These are phyloP conservation scores for Alternaria tenuissima DNA, from an alignment of 2,329 filamentous ascomycete species.

Conservation along the genomic window DNA sequence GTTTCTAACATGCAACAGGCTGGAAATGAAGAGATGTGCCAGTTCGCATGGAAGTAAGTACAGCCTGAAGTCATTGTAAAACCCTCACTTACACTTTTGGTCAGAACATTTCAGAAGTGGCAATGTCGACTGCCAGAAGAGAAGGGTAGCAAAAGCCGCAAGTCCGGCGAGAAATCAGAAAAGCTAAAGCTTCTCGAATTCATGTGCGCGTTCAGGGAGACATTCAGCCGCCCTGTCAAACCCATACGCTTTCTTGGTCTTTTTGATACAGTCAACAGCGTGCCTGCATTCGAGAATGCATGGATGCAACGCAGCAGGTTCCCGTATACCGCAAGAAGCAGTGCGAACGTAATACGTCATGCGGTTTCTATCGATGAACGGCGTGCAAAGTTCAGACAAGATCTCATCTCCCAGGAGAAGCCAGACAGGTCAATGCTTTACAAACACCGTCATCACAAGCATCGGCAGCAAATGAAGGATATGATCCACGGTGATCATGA, in stretches of 20 bases:
- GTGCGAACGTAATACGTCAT: constrained; percentile 69
- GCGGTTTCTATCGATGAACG: constrained; percentile 76
- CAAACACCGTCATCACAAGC: constrained; percentile 38
- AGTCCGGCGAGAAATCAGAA: constrained; percentile 56
- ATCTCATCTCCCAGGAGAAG: constrained; percentile 64
- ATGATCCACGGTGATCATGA: constrained; percentile 23
- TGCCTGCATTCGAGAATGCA: constrained; percentile 75
- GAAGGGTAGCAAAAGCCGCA: constrained; percentile 35
- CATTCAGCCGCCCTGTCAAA: constrained; percentile 77
- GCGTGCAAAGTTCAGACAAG: constrained; percentile 75
- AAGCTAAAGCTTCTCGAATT: constrained; percentile 73
- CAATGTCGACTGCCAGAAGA: constrained; percentile 62
- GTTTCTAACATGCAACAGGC: constrained; percentile 52
- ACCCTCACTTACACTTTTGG: not conserved
- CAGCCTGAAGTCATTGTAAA: not conserved
- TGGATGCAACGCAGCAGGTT: constrained; percentile 83
- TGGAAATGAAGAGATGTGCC: constrained; percentile 85
- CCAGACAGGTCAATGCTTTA: constrained; percentile 40
- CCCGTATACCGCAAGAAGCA: constrained; percentile 68
- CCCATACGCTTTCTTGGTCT: constrained; percentile 79
- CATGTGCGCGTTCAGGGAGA: constrained; percentile 82
- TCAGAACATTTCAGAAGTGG: constrained; percentile 73
- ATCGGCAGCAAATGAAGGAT: constrained; percentile 25
- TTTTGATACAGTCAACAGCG: constrained; percentile 84
- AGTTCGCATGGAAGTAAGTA: constrained; percentile 76